These are phyloP conservation scores for Phaeosphaeriaceae sp. DNA, from an alignment of 2,329 filamentous ascomycete genomes.

Conservation along the genomic window DNA sequence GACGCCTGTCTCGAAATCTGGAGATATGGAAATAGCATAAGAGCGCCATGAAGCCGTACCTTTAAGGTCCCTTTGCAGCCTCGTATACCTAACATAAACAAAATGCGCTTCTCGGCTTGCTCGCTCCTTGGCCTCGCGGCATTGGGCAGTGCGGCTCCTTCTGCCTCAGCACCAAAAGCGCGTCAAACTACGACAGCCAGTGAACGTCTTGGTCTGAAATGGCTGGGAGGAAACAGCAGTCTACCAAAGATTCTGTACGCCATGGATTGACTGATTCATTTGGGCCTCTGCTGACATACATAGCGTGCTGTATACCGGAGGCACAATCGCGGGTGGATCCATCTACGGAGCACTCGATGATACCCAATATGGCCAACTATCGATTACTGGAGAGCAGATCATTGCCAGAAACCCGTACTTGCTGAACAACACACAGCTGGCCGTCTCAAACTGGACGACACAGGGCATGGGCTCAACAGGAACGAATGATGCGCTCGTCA, in stretches of 20 bases:
- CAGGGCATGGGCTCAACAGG: slow-evolving; percentile 29
- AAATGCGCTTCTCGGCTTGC: slow-evolving; percentile 11
- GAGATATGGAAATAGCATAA: background rate
- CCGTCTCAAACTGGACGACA: slow-evolving; percentile 37
- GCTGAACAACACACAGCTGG: slow-evolving; percentile 37
- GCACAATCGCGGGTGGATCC: slow-evolving; percentile 36
- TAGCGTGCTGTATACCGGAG: slow-evolving; percentile 35
- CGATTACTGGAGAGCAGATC: slow-evolving; percentile 31
- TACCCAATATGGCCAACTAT: slow-evolving; percentile 38
- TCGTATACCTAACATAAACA: background rate
- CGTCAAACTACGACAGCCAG: slow-evolving; percentile 25
- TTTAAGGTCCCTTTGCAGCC: background rate
- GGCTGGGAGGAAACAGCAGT: slow-evolving; percentile 30
- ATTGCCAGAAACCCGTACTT: slow-evolving; percentile 37
- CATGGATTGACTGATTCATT: background rate
- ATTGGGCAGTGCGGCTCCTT: slow-evolving; percentile 8
- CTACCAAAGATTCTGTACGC: slow-evolving; percentile 36
- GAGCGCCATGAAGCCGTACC: background rate
- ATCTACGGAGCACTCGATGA: slow-evolving; percentile 39
- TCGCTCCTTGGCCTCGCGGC: slow-evolving; percentile 10
- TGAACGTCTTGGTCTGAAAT: slow-evolving; percentile 28
- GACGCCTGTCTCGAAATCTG: background rate
- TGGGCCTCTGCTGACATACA: background rate
- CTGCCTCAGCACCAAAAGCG: background rate
- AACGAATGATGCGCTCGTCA: slow-evolving; percentile 37